phyloP scores from a whole-genome alignment of 208 protist species.

The Blechomonas ayalai region DNA sequence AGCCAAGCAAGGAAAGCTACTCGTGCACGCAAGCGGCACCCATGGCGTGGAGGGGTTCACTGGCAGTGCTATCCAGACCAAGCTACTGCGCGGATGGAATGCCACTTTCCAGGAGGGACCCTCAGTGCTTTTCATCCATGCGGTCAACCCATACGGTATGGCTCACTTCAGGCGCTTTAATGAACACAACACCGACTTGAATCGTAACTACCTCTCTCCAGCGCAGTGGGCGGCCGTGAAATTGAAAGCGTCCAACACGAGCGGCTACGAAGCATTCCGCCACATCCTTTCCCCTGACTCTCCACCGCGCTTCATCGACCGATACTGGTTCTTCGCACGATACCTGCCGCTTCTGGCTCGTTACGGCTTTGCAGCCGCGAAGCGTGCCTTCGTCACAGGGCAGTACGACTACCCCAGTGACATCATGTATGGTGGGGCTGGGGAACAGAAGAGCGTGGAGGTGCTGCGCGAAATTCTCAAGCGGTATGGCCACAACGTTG shows the following conservation, averaged over 20 bases:
- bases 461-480: slow-evolving; percentile 45
- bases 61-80: slow-evolving; percentile 73
- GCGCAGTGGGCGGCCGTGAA: slow-evolving; percentile 46
- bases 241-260: slow-evolving; percentile 23
- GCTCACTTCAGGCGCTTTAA: slow-evolving; percentile 66
- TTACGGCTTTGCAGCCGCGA: slow-evolving; percentile 35
- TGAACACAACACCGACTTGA: slow-evolving; percentile 83
- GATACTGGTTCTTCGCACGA: slow-evolving; percentile 46
- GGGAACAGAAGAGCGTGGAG: slow-evolving; percentile 49
- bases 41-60: slow-evolving; percentile 84
- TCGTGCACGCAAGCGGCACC: slow-evolving; percentile 72
- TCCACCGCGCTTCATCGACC: slow-evolving; percentile 60
- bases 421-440: slow-evolving; percentile 64
- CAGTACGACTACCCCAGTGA: slow-evolving; percentile 70
- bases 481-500: slow-evolving; percentile 19
- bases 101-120: slow-evolving; percentile 29
- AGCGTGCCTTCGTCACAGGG: slow-evolving; percentile 42
- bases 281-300: slow-evolving; percentile 13
- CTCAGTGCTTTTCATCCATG: slow-evolving; percentile 81
- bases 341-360: slow-evolving; percentile 14
- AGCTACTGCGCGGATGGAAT: slow-evolving; percentile 62
- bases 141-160: slow-evolving; percentile 86
- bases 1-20: slow-evolving; percentile 29
- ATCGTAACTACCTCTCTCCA: slow-evolving; percentile 64
- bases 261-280: slow-evolving; percentile 40